These are phyloP conservation scores for Heliamphora pulchella DNA, from an alignment of 179 eudicot species.

Conservation along the genomic window DNA sequence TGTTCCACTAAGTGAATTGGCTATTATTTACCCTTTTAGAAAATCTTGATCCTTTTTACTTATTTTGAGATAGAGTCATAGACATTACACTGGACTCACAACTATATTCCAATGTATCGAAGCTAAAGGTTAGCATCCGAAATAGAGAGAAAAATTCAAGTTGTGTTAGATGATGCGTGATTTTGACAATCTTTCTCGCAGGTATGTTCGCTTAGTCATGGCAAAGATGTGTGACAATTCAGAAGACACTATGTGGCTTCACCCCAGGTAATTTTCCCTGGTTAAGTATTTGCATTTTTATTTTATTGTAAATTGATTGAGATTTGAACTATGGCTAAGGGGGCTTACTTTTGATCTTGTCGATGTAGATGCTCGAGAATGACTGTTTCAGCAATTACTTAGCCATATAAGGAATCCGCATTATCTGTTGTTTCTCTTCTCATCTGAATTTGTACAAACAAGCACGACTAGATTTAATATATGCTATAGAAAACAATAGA, in stretches of 20 bases:
- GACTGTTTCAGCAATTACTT: neutral
- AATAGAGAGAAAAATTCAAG: neutral
- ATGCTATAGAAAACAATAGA: neutral
- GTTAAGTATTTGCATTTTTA: neutral
- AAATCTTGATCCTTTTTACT: neutral
- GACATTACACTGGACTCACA: neutral
- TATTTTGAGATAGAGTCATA: neutral
- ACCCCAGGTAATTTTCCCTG: slow-evolving; percentile 54
- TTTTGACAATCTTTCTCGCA: slow-evolving; percentile 27
- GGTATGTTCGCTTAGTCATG: slow-evolving; percentile 88
- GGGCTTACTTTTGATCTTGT: neutral
- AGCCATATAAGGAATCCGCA: neutral
- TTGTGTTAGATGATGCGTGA: slow-evolving; percentile 5
- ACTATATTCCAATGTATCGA: neutral
- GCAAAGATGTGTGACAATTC: slow-evolving; percentile 47
- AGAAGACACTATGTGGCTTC: slow-evolving; percentile 54
- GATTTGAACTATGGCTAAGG: neutral
- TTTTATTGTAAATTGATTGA: neutral
- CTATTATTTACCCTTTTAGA: neutral
- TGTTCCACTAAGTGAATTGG: neutral
- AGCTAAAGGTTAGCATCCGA: neutral
- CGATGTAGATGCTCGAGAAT: neutral
- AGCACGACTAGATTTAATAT: neutral
- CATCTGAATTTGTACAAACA: neutral
- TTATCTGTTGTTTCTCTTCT: neutral